phyloP scores from a whole-genome alignment of 192 early-diverging fungal genomes.

The Backusella tuberculispora region DNA sequence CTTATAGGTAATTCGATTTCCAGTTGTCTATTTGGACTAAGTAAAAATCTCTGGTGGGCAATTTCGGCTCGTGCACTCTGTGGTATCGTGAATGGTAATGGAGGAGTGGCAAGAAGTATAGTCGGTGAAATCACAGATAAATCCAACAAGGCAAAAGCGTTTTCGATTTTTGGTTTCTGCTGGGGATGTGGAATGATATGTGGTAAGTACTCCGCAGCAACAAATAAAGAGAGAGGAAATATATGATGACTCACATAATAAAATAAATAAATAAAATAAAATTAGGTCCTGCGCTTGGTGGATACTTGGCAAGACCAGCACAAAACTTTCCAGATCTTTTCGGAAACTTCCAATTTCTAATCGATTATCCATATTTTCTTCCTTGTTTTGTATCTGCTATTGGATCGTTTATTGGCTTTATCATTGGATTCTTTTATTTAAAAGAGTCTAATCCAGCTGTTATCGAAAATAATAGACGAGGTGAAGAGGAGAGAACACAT shows the following conservation, averaged over 20 bases:
- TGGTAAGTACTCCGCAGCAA: conserved; percentile 30
- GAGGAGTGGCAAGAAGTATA: conserved; percentile 81
- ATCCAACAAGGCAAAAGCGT: conserved; percentile 77
- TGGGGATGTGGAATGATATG: conserved; percentile 67
- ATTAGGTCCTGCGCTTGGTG: conserved; percentile 76
- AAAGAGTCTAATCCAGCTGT: conserved; percentile 60
- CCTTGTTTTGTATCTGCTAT: conserved; percentile 75
- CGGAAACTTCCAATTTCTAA: conserved; percentile 61
- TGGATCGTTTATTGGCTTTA: conserved; percentile 65
- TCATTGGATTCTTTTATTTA: conserved; percentile 64
- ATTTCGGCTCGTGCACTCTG: conserved; percentile 63
- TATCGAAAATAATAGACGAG: conserved; percentile 1
- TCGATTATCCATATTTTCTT: conserved; percentile 77
- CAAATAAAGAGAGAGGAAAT: background rate
- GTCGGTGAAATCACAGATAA: conserved; percentile 86
- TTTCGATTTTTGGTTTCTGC: conserved; percentile 73
- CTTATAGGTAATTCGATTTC: conserved; percentile 76
- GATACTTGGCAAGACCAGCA: conserved; percentile 77
- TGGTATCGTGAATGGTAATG: conserved; percentile 76
- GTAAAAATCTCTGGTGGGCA: conserved; percentile 60
- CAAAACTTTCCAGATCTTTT: conserved; percentile 66
- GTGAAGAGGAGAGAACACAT: background rate
- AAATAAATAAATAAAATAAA: background rate
- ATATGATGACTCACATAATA: background rate
- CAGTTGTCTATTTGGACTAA: conserved; percentile 74